Conservation (phyloP, 2,329 filamentous ascomycete genomes). For the Phoma sp. region DNA sequence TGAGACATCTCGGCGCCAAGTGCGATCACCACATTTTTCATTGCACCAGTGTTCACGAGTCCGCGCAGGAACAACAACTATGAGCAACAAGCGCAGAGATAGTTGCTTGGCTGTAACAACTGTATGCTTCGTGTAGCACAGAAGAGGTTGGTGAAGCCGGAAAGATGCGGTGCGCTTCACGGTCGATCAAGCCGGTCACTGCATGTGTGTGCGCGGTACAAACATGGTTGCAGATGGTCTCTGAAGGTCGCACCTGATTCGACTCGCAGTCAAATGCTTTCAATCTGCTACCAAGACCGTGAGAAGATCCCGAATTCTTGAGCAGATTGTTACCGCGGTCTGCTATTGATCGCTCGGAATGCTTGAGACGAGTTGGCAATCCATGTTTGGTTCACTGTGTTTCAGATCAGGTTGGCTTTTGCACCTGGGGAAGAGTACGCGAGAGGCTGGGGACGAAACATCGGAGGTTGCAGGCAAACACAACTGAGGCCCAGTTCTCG, state of each 20-base stretch:
- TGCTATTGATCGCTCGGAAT: not conserved
- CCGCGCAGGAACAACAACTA: not conserved
- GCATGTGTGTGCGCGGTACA: not conserved
- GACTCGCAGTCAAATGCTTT: not conserved
- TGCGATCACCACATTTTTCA: conserved; percentile 19
- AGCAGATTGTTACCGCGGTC: not conserved
- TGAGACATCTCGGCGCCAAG: conserved; percentile 17
- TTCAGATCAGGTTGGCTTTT: conserved; percentile 7
- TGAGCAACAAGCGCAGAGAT: conserved; percentile 12
- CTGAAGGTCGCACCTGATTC: conserved; percentile 1
- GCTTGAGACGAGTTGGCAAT: not conserved
- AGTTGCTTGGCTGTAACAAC: conserved; percentile 15
- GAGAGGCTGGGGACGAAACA: conserved; percentile 18
- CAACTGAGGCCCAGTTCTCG: not conserved
- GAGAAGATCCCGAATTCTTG: not conserved
- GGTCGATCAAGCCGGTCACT: not conserved
- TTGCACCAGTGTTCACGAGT: conserved; percentile 10
- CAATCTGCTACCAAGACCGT: not conserved
- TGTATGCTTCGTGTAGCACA: conserved; percentile 7
- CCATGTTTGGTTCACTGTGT: conserved; percentile 8
- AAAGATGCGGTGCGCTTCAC: not conserved
- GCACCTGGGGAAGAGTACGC: conserved; percentile 8
- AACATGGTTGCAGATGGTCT: not conserved
- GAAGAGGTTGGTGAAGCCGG: not conserved
- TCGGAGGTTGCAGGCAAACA: conserved; percentile 12